Percentiles rank a stretch among this genome's conserved stretches.
phyloP scores from a whole-genome alignment of 768 basidiomycete species.

The Mycena galericulata region DNA sequence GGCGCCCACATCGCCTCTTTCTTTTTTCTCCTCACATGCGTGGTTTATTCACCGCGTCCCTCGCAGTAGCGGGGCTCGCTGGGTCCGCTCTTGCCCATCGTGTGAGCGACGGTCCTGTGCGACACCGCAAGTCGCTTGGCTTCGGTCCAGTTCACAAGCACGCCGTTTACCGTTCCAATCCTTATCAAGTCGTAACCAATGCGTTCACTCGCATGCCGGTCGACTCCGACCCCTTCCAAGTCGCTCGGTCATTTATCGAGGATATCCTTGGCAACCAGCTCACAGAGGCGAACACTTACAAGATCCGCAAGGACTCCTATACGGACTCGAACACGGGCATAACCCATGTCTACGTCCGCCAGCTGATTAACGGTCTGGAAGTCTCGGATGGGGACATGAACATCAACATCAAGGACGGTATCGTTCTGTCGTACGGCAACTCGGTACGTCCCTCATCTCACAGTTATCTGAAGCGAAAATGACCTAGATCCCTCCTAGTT shows the following conservation, averaged over 20 bases:
- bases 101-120: constrained; percentile 48
- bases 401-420: constrained; percentile 88
- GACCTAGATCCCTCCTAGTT: constrained; percentile 61
- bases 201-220: constrained; percentile 53
- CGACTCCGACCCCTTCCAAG: constrained; percentile 63
- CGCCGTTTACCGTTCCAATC: constrained; percentile 69
- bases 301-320: constrained; percentile 86
- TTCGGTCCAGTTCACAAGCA: constrained; percentile 88
- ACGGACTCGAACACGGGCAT: constrained; percentile 89
- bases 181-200: constrained; percentile 58
- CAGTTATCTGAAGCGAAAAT: neutral
- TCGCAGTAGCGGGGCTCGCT: constrained; percentile 71
- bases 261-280: constrained; percentile 58
- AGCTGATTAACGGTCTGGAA: constrained; percentile 87
- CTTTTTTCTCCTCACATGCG: constrained; percentile 59
- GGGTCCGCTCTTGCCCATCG: constrained; percentile 64
- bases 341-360: constrained; percentile 89
- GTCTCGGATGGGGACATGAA: constrained; percentile 94
- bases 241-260: constrained; percentile 73
- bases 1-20: constrained; percentile 17
- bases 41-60: constrained; percentile 71
- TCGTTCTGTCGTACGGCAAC: constrained; percentile 87
- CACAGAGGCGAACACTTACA: constrained; percentile 56
- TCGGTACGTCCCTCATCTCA: constrained; percentile 65
- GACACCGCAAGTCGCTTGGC: constrained; percentile 84